Evolutionary conservation across 2,329 filamentous ascomycete genomes (phyloP).

Genomic region (Cercospora sojina): DNA sequence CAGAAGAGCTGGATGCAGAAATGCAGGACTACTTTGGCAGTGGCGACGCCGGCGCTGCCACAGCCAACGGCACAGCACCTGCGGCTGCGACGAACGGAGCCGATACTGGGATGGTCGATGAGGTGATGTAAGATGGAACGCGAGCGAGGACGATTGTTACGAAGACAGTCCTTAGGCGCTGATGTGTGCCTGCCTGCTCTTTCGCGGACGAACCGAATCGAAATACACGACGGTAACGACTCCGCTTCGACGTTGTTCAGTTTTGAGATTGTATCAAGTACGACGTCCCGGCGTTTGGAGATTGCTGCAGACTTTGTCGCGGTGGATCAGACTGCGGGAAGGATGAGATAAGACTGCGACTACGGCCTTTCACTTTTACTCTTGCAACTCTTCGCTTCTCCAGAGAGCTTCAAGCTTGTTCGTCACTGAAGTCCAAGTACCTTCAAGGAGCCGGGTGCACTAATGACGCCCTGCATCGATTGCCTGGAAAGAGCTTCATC

Average conservation of each 20-base stretch:
- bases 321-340: not conserved
- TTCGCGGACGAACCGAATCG: not conserved
- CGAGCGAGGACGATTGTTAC: not conserved
- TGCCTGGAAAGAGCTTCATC: not conserved
- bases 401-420: not conserved
- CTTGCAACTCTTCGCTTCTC: not conserved
- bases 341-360: slow-evolving; percentile 5
- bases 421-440: not conserved
- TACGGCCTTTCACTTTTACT: not conserved
- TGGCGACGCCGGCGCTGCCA: slow-evolving; percentile 46
- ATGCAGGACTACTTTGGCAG: slow-evolving; percentile 91
- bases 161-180: not conserved
- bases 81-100: slow-evolving; percentile 50
- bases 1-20: slow-evolving; percentile 92
- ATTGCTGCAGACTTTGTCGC: not conserved
- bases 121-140: slow-evolving; percentile 50
- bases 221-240: not conserved
- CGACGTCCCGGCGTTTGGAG: not conserved
- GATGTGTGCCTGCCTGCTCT: slow-evolving; percentile 9
- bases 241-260: not conserved
- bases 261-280: slow-evolving; percentile 17
- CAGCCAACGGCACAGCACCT: slow-evolving; percentile 47
- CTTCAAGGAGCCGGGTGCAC: not conserved
- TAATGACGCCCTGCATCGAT: not conserved
- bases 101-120: slow-evolving; percentile 55